Evolutionary conservation across 441 rosid genomes (phyloP).

Genomic region (Gossypium aridum): DNA sequence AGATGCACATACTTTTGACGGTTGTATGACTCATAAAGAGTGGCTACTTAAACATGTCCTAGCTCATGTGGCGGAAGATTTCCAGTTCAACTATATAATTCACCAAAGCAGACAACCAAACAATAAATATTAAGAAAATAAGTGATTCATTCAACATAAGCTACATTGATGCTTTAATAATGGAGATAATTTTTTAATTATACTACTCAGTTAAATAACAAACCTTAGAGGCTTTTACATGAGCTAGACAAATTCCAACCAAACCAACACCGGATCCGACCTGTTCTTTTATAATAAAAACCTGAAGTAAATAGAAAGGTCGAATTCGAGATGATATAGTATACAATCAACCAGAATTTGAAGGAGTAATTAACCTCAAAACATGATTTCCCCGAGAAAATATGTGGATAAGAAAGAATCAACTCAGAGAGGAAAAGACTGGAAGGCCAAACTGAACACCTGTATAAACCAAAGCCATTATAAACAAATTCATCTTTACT

Average conservation of each 20-base stretch:
- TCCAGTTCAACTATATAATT: neutral
- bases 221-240: conserved; percentile 75
- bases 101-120: neutral
- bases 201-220: conserved; percentile 1
- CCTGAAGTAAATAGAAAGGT: conserved; percentile 1
- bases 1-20: neutral
- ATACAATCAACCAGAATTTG: neutral
- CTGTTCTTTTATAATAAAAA: conserved; percentile 25
- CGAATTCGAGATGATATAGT: neutral
- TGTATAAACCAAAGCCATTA: conserved; percentile 25
- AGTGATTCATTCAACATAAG: neutral
- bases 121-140: neutral
- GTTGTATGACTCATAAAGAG: neutral
- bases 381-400: conserved; percentile 59
- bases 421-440: conserved; percentile 77
- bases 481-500: neutral
- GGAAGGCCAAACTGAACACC: conserved; percentile 89
- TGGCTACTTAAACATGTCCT: neutral
- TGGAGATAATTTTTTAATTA: neutral
- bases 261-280: conserved; percentile 92
- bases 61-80: neutral
- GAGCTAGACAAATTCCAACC: conserved; percentile 78
- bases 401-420: conserved; percentile 71
- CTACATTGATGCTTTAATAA: neutral
- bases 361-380: conserved; percentile 55